Evolutionary conservation across 768 basidiomycete genomes (phyloP).

Genomic region (Suillus brevipes): DNA sequence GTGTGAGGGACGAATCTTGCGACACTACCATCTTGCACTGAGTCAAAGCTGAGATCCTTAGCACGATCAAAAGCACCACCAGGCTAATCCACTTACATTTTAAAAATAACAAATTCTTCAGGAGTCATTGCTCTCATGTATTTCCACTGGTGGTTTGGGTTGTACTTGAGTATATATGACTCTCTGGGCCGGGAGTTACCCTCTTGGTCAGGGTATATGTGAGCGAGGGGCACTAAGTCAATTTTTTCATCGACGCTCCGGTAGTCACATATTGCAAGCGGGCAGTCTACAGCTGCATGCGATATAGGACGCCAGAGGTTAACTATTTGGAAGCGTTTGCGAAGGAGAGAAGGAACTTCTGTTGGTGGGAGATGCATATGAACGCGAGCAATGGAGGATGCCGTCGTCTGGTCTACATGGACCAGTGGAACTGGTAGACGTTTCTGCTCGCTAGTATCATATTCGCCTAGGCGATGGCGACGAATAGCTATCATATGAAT

Average conservation of each 20-base stretch:
- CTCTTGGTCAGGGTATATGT: slow-evolving; percentile 42
- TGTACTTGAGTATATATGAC: slow-evolving; percentile 40
- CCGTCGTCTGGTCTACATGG: slow-evolving; percentile 48
- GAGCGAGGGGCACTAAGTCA: slow-evolving; percentile 39
- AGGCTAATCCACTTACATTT: slow-evolving; percentile 37
- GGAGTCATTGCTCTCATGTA: slow-evolving; percentile 44
- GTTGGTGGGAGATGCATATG: slow-evolving; percentile 41
- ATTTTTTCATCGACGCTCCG: slow-evolving; percentile 38
- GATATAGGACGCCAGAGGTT: slow-evolving; percentile 57
- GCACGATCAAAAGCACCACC: background rate
- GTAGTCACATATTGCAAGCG: slow-evolving; percentile 50
- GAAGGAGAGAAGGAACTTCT: slow-evolving; percentile 41
- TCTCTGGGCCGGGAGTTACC: slow-evolving; percentile 30
- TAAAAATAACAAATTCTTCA: slow-evolving; percentile 46
- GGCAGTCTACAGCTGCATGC: slow-evolving; percentile 45
- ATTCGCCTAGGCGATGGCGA: slow-evolving; percentile 10
- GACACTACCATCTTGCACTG: slow-evolving; percentile 35
- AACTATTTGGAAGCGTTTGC: slow-evolving; percentile 51
- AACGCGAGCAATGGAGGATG: slow-evolving; percentile 42
- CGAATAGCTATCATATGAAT: background rate
- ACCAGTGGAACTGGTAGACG: slow-evolving; percentile 44
- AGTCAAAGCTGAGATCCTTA: slow-evolving; percentile 31
- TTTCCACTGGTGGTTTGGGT: slow-evolving; percentile 44
- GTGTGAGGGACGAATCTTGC: slow-evolving; percentile 34
- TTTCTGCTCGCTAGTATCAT: slow-evolving; percentile 36